Conservation (phyloP, 306 rosid genomes). For the Cicer cuneatum region DNA sequence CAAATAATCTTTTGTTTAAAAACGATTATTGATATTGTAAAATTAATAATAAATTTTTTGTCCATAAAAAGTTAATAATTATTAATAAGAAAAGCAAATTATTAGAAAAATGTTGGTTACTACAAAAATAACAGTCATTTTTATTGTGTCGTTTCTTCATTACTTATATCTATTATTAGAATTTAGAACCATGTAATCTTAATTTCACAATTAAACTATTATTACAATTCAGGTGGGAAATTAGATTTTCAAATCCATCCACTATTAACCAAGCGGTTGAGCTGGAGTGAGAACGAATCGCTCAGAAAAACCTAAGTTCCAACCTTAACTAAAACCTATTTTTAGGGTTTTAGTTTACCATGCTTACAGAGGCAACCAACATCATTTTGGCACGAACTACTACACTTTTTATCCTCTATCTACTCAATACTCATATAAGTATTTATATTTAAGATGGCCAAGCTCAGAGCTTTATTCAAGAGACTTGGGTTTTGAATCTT, state of each 20-base stretch:
- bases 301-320: no score
- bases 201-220: background rate
- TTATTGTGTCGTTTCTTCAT: background rate
- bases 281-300: no score
- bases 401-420: constrained; percentile 12
- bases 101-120: no score
- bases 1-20: no score
- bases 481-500: constrained; percentile 44
- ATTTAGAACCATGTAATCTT: background rate
- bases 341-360: constrained; percentile 14
- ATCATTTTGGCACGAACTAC: constrained; percentile 41
- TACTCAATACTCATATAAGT: constrained; percentile 41
- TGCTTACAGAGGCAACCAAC: constrained; percentile 33
- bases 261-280: background rate
- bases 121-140: no score
- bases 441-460: constrained; percentile 45
- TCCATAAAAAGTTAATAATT: no score
- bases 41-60: no score
- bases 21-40: no score
- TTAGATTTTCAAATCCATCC: background rate
- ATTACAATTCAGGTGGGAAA: background rate
- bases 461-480: constrained; percentile 54
- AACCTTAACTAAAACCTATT: background rate
- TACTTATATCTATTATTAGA: background rate
- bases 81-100: no score